Percentiles rank a stretch among this genome's conserved stretches.
phyloP scores from a whole-genome alignment of 805 yeast genomes.

The Candida lessepsii region DNA sequence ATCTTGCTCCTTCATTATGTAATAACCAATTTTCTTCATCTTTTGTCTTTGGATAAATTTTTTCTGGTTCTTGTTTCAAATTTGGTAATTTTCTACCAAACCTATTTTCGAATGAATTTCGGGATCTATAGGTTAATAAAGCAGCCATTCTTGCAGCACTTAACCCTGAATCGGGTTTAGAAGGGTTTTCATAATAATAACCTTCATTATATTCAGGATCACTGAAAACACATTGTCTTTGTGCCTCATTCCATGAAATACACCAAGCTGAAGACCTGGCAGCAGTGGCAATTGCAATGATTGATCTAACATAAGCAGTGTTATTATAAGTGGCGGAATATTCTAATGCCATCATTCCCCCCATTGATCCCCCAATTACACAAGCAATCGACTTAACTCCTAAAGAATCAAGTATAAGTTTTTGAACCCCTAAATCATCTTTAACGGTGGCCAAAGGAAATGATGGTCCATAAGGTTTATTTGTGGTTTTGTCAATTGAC shows the following conservation, averaged over 20 bases:
- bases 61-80: conserved; percentile 19
- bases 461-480: conserved; percentile 84
- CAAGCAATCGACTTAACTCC: conserved; percentile 79
- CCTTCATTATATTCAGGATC: conserved; percentile 95
- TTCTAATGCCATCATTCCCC: conserved; percentile 94
- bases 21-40: conserved; percentile 77
- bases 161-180: conserved; percentile 81
- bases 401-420: conserved; percentile 69
- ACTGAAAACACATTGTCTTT: conserved; percentile 90
- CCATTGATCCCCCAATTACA: conserved; percentile 97
- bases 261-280: conserved; percentile 98
- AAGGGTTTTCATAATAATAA: conserved; percentile 65
- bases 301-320: conserved; percentile 59
- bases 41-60: conserved; percentile 44
- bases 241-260: conserved; percentile 98
- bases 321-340: conserved; percentile 68
- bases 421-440: conserved; percentile 85
- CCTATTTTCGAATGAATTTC: conserved; percentile 86
- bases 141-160: conserved; percentile 99
- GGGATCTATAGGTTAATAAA: conserved; percentile 82
- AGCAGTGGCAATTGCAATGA: conserved; percentile 87
- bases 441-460: conserved; percentile 93
- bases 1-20: conserved; percentile 78
- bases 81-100: conserved; percentile 72
- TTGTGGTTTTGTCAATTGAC: conserved; percentile 73